Evolutionary conservation across 768 basidiomycete genomes (phyloP).

Genomic region (Lactarius sp.): DNA sequence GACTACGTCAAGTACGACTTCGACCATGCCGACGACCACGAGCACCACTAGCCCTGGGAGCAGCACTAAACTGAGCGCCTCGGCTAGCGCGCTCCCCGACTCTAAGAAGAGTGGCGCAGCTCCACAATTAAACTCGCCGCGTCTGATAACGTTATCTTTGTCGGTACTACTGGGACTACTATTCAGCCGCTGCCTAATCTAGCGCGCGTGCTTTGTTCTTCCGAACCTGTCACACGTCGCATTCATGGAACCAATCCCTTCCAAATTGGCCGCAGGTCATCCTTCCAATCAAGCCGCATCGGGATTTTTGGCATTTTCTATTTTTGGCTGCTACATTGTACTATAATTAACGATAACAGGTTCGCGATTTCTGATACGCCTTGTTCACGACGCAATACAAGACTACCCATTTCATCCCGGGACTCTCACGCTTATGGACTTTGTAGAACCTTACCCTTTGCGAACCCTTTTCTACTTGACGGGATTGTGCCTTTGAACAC

Average conservation of each 20-base stretch:
- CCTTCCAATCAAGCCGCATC: background rate
- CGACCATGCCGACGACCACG: background rate
- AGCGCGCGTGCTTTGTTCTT: background rate
- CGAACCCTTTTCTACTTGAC: no score
- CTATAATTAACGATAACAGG: no score
- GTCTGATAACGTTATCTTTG: background rate
- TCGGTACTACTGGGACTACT: background rate
- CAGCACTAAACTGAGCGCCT: background rate
- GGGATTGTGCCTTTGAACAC: background rate
- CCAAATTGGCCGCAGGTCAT: background rate
- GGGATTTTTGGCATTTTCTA: no score
- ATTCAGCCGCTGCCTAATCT: background rate
- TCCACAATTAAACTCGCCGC: background rate
- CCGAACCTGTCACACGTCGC: background rate
- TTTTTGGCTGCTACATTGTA: background rate
- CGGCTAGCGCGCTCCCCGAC: background rate
- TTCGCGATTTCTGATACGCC: no score
- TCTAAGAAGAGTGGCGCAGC: background rate
- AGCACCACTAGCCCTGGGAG: background rate
- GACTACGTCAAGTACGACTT: background rate
- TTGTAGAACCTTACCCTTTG: no score
- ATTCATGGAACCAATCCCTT: no score
- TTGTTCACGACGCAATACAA: no score
- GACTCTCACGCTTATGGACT: no score
- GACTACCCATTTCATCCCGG: no score